Evolutionary conservation across 1,139 yeast genomes (phyloP).

Genomic region (Sugiyamaella grinbergsii): DNA sequence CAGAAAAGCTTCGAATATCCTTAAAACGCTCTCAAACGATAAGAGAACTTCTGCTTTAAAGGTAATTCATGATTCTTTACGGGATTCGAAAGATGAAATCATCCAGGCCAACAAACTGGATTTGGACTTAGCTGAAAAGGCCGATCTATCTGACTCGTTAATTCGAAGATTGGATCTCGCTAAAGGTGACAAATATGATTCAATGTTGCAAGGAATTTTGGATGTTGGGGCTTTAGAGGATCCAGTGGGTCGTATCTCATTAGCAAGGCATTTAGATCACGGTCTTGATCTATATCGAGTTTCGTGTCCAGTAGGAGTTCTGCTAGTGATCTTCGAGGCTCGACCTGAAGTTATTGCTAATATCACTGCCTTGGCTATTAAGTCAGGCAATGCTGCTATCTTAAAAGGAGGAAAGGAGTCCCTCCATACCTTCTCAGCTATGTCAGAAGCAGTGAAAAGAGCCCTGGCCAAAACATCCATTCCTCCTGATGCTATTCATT

Average conservation of each 20-base stretch:
- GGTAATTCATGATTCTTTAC: slow-evolving; percentile 69
- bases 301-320: slow-evolving; percentile 92
- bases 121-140: slow-evolving; percentile 63
- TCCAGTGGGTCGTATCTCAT: slow-evolving; percentile 83
- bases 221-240: slow-evolving; percentile 89
- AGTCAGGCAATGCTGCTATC: slow-evolving; percentile 90
- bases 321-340: slow-evolving; percentile 90
- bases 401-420: slow-evolving; percentile 98
- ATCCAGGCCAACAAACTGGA: slow-evolving; percentile 74
- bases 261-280: slow-evolving; percentile 84
- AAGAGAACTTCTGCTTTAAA: slow-evolving; percentile 73
- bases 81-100: slow-evolving; percentile 59
- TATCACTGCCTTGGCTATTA: slow-evolving; percentile 91
- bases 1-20: slow-evolving; percentile 70
- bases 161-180: slow-evolving; percentile 82
- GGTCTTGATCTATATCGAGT: slow-evolving; percentile 78
- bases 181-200: slow-evolving; percentile 80
- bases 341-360: slow-evolving; percentile 99
- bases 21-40: slow-evolving; percentile 74
- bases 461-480: slow-evolving; percentile 65
- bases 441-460: slow-evolving; percentile 69
- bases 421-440: slow-evolving; percentile 74
- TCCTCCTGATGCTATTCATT: slow-evolving; percentile 79
- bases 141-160: slow-evolving; percentile 65
- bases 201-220: slow-evolving; percentile 90